Percentiles rank a stretch among this genome's conserved stretches.
phyloP scores from a whole-genome alignment of 306 rosid genomes.

The Inga laurina region DNA sequence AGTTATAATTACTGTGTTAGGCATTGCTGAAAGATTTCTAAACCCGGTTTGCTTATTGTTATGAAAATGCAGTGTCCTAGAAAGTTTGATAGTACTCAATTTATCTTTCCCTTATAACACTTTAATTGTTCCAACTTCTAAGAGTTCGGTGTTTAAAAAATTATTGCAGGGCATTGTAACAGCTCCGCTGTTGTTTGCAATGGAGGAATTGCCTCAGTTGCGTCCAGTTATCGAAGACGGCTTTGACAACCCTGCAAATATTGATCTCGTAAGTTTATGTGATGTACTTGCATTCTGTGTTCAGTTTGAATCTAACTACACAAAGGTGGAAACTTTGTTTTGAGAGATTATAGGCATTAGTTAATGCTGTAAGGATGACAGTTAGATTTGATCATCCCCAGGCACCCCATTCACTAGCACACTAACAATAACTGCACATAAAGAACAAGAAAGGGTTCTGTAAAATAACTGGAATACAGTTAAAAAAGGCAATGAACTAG shows the following conservation, averaged over 20 bases:
- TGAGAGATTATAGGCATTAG: neutral
- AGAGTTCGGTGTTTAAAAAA: neutral
- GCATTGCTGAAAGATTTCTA: neutral
- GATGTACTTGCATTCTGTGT: slow-evolving; percentile 19
- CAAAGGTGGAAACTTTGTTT: neutral
- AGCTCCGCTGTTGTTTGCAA: slow-evolving; percentile 92
- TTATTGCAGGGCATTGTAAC: slow-evolving; percentile 84
- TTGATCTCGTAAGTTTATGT: slow-evolving; percentile 65
- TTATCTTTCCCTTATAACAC: neutral
- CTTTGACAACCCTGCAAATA: slow-evolving; percentile 70
- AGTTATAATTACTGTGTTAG: neutral
- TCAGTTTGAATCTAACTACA: slow-evolving; percentile 8
- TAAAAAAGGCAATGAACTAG: neutral
- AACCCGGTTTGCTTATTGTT: neutral
- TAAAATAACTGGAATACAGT: neutral
- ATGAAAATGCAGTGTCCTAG: neutral
- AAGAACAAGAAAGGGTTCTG: neutral
- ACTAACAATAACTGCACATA: neutral
- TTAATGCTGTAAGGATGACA: too few relatives aligned
- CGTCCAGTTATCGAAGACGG: slow-evolving; percentile 67
- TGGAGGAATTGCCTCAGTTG: slow-evolving; percentile 96
- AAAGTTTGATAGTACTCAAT: neutral
- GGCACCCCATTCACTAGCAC: neutral
- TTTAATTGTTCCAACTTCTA: neutral
- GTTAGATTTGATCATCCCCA: neutral